Evolutionary conservation across 1,284 basidiomycete genomes (phyloP), one percentile per base, ranked within the genome.

Genomic region (Cryptococcus jaspeensis): DNA sequence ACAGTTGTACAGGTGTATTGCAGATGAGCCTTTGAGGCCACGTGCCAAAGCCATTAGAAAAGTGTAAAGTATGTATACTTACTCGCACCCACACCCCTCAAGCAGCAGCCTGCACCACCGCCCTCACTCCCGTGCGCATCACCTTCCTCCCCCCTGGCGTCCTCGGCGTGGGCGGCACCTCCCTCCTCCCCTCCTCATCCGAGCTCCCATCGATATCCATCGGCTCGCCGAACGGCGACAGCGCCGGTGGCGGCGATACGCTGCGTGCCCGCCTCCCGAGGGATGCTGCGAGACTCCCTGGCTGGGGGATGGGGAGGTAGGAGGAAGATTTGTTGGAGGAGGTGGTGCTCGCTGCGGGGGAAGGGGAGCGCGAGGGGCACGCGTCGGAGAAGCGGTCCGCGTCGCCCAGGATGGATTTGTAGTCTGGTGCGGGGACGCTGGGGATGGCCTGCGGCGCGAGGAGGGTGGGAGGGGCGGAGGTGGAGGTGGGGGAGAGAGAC

Each of bases 171-270:
- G 9, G 5, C 9, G 28, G 28, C 28, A 32, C 28, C 28, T 32
- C 28, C 28, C 28, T 18, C 8, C 25, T 32, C 25, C 36, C 50
- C 22, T 45, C 45, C 5, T 56, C 49, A 39, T 51, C 42, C 7
- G 42, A 45, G 4, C 42, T 46, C 11, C 42, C 28, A 44, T 57
- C 55, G 12, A 57, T 39, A 37, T 57, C 50, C 55, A 57, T 57
- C 16, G 55, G 28, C 39, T 52, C 50, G 13, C 9, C 4, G 41
- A 28, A 22, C 2, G 28, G 43, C 3, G 16, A 12, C 4, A 44
- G 43, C 11, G 55, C 48, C 23, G 39, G 44, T 8, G 48, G 38
- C 18, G 55, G 55, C 25, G 44, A 56, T 2, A 42, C 28, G 40
- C 47, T 50, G 32, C 54, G 20, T 8, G 46, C 50, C 20, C 55